Conservation (phyloP, 768 basidiomycete genomes). For the Trametes punicea region DNA sequence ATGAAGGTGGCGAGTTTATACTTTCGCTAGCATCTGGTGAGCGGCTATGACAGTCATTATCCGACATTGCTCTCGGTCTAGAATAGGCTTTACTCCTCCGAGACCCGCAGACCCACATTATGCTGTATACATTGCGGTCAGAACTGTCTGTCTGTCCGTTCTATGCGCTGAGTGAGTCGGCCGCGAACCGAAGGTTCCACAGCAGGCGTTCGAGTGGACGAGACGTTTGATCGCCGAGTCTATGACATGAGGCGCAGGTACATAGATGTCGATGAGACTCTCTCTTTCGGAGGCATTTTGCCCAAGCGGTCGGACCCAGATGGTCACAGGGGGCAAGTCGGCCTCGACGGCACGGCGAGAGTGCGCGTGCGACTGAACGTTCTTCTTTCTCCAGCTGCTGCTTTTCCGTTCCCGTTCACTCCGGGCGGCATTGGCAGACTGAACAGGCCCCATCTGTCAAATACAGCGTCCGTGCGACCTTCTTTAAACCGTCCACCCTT, state of each 20-base stretch:
- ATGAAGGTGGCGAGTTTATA: too few relatives aligned
- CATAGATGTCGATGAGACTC: slow-evolving; percentile 1
- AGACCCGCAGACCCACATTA: background rate
- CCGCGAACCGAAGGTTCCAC: slow-evolving; percentile 2
- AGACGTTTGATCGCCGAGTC: slow-evolving; percentile 21
- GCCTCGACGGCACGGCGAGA: slow-evolving; percentile 6
- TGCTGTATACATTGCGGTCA: background rate
- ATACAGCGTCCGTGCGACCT: slow-evolving; percentile 4
- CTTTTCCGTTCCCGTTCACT: background rate
- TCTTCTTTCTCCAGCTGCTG: background rate
- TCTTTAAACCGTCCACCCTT: slow-evolving; percentile 10
- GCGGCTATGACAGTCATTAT: background rate
- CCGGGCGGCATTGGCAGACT: background rate
- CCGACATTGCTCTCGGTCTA: background rate
- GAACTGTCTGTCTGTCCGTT: background rate
- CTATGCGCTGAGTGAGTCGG: background rate
- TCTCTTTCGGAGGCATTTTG: background rate
- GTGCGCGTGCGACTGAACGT: background rate
- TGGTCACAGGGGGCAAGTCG: slow-evolving; percentile 2
- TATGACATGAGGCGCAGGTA: slow-evolving; percentile 6
- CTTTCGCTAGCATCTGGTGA: background rate
- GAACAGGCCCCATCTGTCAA: background rate
- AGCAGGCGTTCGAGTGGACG: background rate
- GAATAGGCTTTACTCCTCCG: slow-evolving; percentile 9
- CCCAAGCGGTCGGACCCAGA: slow-evolving; percentile 1